A percentile compares a stretch with the other conserved stretches of the same genome.
Conservation (phyloP, 805 yeast species). For the Torulaspora franciscae region DNA sequence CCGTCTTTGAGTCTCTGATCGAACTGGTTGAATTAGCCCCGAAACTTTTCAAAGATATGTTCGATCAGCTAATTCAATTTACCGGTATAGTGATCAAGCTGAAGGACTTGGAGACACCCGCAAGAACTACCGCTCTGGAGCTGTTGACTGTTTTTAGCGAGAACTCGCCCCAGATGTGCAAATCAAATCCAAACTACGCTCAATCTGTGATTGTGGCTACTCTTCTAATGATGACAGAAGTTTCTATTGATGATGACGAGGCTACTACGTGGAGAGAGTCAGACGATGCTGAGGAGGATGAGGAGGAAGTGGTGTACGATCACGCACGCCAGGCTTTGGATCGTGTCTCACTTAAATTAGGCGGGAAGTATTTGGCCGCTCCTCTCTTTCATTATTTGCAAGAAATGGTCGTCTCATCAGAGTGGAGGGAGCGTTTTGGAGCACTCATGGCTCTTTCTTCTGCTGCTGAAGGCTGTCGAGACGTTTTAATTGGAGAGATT, state of each 20-base stretch:
- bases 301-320: slow-evolving; percentile 79
- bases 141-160: slow-evolving; percentile 86
- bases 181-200: slow-evolving; percentile 66
- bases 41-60: slow-evolving; percentile 87
- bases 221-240: slow-evolving; percentile 84
- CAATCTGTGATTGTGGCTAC: slow-evolving; percentile 67
- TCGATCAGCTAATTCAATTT: slow-evolving; percentile 80
- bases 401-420: slow-evolving; percentile 64
- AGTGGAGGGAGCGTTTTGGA: slow-evolving; percentile 96
- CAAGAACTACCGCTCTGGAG: slow-evolving; percentile 85
- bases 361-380: slow-evolving; percentile 77
- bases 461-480: slow-evolving; percentile 96
- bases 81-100: slow-evolving; percentile 79
- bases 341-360: slow-evolving; percentile 76
- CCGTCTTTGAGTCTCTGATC: slow-evolving; percentile 83
- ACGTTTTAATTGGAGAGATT: slow-evolving; percentile 75
- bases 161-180: slow-evolving; percentile 93
- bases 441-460: slow-evolving; percentile 95
- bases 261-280: slow-evolving; percentile 82
- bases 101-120: slow-evolving; percentile 67
- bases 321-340: slow-evolving; percentile 95
- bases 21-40: slow-evolving; percentile 93
- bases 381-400: slow-evolving; percentile 86
- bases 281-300: slow-evolving; percentile 73
- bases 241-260: slow-evolving; percentile 82